Base-by-base conservation (phyloP, 129 eudicot species). In the Glebionis coronaria region DNA sequence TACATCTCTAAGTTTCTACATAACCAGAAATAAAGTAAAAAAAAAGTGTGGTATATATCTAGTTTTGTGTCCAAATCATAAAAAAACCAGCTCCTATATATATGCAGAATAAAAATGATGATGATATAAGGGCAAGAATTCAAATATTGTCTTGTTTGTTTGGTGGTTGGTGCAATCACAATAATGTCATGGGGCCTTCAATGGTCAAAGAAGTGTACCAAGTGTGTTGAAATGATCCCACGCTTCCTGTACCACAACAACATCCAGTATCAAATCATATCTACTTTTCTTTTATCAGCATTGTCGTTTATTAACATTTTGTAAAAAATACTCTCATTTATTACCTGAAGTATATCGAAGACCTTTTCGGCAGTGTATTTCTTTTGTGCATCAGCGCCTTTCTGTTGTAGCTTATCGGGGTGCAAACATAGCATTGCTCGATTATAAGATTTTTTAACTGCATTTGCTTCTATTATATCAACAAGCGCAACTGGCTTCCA, bases 321-420 rank as follows among this genome's bases (percentile, higher is more conserved):
- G 28, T 86, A 93, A n/a, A n/a, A n/a, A n/a, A n/a, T n/a, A n/a
- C n/a, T n/a, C n/a, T n/a, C n/a, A n/a, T n/a, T n/a, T 23, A 23
- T 23, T 23, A 23, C 99, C 99, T 94, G 99, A 72, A 94, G 82
- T 74, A 89, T 84, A 54, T 81, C 99, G 38, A 94, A 89, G 74
- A 94, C 97, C 76, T 82, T 87, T 55, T 86, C 90, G 8, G 99
- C 97, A 55, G 80, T 81, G 65, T 89, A 84, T 54, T 84, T 94
- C 47, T 89, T 86, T 31, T 84, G 68, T 44, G 85, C 44, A 79
- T 87, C 84, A 13, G 93, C 97, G 3, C 93, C 99, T 78, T 89
- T 94, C 67, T 94, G 99, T 72, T 94, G 99, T 44, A 94, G 76
- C 75, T 94, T 94, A 84, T 94, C 99, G 0, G 99, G 99, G 78